Conservation (phyloP, 2,329 filamentous ascomycete genomes). For the Paraphoma chrysanthemicola region DNA sequence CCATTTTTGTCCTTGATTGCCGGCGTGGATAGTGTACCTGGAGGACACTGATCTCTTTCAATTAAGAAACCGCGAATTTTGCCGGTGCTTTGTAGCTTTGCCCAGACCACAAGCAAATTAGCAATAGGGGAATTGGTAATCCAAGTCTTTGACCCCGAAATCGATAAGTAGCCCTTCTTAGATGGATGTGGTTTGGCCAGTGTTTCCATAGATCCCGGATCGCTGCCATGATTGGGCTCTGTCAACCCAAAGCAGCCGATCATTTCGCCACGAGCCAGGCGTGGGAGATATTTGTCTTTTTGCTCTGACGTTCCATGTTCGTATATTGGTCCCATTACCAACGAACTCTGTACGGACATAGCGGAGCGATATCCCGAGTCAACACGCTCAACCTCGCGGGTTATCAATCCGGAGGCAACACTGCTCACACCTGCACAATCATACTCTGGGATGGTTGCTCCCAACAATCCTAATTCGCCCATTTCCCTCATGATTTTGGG, state of each 20-base stretch:
- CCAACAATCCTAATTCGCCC: conserved; percentile 88
- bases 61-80: conserved; percentile 95
- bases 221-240: conserved; percentile 91
- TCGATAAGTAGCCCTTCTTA: conserved; percentile 79
- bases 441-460: conserved; percentile 85
- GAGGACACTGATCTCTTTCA: conserved; percentile 82
- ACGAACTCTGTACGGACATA: conserved; percentile 90
- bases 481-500: conserved; percentile 86
- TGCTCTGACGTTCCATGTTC: conserved; percentile 87
- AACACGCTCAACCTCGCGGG: conserved; percentile 86
- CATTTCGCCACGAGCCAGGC: conserved; percentile 81
- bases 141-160: conserved; percentile 90
- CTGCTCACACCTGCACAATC: conserved; percentile 87
- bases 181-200: conserved; percentile 80
- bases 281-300: conserved; percentile 82
- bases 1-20: conserved; percentile 95
- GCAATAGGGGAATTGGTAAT: conserved; percentile 94
- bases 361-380: conserved; percentile 91
- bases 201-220: conserved; percentile 91
- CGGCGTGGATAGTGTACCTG: conserved; percentile 89
- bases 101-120: conserved; percentile 88
- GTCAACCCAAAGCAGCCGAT: conserved; percentile 89
- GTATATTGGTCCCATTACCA: conserved; percentile 92
- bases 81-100: conserved; percentile 75
- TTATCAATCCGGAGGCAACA: conserved; percentile 86